These are phyloP conservation scores for Paspalum vaginatum DNA, from an alignment of 176 grass and related monocot genomes.

Conservation along the genomic window DNA sequence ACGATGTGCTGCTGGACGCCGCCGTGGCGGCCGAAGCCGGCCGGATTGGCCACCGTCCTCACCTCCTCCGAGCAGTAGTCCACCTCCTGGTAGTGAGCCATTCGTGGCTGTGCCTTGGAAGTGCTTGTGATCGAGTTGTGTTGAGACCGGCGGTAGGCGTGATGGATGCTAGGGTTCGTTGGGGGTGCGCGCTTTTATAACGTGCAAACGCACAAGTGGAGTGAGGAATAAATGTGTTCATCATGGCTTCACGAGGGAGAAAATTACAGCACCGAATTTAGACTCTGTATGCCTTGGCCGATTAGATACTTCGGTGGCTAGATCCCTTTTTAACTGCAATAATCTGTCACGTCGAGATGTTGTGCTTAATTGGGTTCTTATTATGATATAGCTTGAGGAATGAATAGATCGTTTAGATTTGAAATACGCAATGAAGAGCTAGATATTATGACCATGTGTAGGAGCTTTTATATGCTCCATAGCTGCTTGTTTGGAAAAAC, in stretches of 20 bases:
- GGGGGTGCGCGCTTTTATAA: slow-evolving; percentile 35
- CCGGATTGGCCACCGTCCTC: slow-evolving; percentile 34
- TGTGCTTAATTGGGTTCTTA: neutral
- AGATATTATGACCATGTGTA: neutral
- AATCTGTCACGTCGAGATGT: neutral
- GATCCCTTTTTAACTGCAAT: neutral
- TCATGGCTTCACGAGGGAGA: neutral
- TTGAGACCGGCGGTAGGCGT: neutral
- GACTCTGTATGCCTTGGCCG: too few relatives aligned
- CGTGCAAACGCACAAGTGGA: slow-evolving; percentile 7
- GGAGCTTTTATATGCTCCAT: neutral
- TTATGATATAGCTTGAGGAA: too few relatives aligned
- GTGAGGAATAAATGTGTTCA: slow-evolving; percentile 19
- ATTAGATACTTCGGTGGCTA: neutral
- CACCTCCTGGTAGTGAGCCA: slow-evolving; percentile 49
- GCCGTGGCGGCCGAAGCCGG: slow-evolving; percentile 19
- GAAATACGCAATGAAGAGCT: neutral
- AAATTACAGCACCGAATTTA: neutral
- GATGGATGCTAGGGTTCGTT: neutral
- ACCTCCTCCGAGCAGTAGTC: slow-evolving; percentile 56
- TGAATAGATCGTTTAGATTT: neutral
- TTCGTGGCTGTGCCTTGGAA: neutral
- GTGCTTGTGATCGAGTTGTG: slow-evolving; percentile 11
- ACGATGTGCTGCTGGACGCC: slow-evolving; percentile 40
- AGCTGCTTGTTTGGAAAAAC: neutral